Evolutionary conservation across 768 basidiomycete genomes (phyloP), one percentile per base, ranked within the genome.

Genomic region (Mrakia hoshinonis): DNA sequence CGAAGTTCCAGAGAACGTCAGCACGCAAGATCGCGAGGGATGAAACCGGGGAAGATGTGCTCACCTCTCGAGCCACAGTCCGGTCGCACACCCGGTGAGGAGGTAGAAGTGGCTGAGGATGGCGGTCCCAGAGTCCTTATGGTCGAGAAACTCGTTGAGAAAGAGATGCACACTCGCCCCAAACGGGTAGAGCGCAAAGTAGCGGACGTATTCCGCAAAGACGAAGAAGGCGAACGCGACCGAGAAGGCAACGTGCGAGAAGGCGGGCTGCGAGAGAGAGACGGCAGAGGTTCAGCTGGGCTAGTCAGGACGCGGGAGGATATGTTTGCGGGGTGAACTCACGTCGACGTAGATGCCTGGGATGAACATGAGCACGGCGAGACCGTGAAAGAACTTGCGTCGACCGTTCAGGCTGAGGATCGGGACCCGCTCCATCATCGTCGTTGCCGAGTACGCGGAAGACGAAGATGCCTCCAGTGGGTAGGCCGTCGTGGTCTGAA

Each of bases 71-170:
- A 99, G 84, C 96, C 96, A 99, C 26, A 98, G 79, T 20, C 90
- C 88, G 10, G 90, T 88, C 7, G 96, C 94, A 79, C 95, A 97
- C 2, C 96, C 96, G 0, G 92, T 94, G 67, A 99, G 82, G 55
- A 99, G 82, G 81, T 97, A 99, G 78, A 99, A 99, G 81, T 99
- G 96, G 76, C 92, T 94, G 75, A 99, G 80, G 75, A 99, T 94
- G 34, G 93, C 96, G 13, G 94, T 95, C 3, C 96, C 96, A 63
- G 87, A 85, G 80, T 99, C 96, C 81, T 91, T 91, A 76, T 88
- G 85, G 81, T 99, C 96, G 78, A 98, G 82, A 77, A 99, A 99
- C 79, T 99, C 96, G 81, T 89, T 90, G 86, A 99, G 87, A 80
- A 99, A 99, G 68, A 97, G 81, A 80, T 99, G 96, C 24, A 99